Conservation (phyloP, 129 eudicot species). For the Calendula officinalis region DNA sequence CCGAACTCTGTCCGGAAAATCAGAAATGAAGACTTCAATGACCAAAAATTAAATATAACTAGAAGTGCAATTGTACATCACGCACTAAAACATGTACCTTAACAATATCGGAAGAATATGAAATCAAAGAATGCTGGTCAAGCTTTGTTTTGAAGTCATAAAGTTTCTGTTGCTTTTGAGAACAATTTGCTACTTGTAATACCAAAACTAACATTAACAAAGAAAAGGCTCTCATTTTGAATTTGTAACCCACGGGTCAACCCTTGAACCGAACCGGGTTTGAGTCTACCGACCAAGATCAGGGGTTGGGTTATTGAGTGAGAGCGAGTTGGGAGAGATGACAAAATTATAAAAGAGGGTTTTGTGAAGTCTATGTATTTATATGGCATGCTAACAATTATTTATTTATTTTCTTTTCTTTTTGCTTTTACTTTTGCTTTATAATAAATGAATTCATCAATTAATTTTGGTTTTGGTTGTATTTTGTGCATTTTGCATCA, state of each 20-base stretch:
- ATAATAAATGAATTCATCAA: slow-evolving; percentile 13
- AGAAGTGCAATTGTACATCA: neutral
- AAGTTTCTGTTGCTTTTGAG: slow-evolving; percentile 36
- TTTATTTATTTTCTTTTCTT: neutral
- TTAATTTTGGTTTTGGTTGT: slow-evolving; percentile 16
- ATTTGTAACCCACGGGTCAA: slow-evolving; percentile 3
- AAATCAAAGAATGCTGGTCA: slow-evolving; percentile 29
- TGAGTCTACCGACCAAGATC: neutral
- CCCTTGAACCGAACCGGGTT: neutral
- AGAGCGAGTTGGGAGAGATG: slow-evolving; percentile 14
- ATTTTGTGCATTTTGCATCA: slow-evolving; percentile 21
- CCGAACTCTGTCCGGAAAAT: slow-evolving; percentile 33
- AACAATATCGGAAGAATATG: slow-evolving; percentile 26
- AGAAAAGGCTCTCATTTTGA: slow-evolving; percentile 30
- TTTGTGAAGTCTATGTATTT: slow-evolving; percentile 24
- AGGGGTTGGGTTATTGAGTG: neutral
- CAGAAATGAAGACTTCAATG: neutral
- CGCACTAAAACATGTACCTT: slow-evolving; percentile 18
- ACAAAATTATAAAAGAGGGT: neutral
- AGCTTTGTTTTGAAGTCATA: slow-evolving; percentile 47
- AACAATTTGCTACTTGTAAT: slow-evolving; percentile 27
- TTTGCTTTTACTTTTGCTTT: slow-evolving; percentile 26
- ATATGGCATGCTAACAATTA: slow-evolving; percentile 17
- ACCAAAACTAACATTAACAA: slow-evolving; percentile 1
- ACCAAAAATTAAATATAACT: neutral